Evolutionary conservation across 2,329 filamentous ascomycete genomes (phyloP), one percentile per base, ranked within the genome.

Genomic region (Daldinia sp.): DNA sequence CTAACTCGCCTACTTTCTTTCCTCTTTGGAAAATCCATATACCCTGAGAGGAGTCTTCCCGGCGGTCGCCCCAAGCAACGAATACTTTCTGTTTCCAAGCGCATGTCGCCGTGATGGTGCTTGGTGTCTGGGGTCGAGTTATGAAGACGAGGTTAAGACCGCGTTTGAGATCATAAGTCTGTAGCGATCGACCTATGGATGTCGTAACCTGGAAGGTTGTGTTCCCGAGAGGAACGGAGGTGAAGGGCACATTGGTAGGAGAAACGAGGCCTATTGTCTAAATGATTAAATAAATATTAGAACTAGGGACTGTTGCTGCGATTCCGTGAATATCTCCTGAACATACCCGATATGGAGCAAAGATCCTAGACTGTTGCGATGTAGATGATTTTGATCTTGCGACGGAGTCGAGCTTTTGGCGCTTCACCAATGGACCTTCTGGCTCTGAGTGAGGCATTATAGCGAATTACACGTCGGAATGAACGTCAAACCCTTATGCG

Each of bases 171-270:
- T 99, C 96, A 83, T 99, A 99, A 0, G 96, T 99, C 81, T 99
- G 96, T 53, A 99, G 87, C 66, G 91, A 93, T 75, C 90, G 89
- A 70, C 95, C 96, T 69, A 97, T 92, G 0, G 93, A 98, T 33
- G 96, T 99, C 37, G 96, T 98, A 80, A 99, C 93, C 79, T 99
- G 96, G 78, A 97, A 99, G 3, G 94, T 97, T 0, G 93, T 95
- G 81, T 97, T 97, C 65, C 96, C 96, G 15, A 97, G 85, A 0
- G 95, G 92, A 35, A 97, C 87, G 5, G 92, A 92, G 1, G 95
- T 94, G 78, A 99, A 98, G 0, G 96, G 95, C 0, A 98, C 93
- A 55, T 86, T 82, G 2, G 95, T 98, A 0, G 96, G 93, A 4
- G 96, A 98, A 1, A 99, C 93, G 35, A 99, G 86, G 15, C 96